Evolutionary conservation across 208 protist genomes (phyloP).

Genomic region (Acanthamoeba triangularis): DNA sequence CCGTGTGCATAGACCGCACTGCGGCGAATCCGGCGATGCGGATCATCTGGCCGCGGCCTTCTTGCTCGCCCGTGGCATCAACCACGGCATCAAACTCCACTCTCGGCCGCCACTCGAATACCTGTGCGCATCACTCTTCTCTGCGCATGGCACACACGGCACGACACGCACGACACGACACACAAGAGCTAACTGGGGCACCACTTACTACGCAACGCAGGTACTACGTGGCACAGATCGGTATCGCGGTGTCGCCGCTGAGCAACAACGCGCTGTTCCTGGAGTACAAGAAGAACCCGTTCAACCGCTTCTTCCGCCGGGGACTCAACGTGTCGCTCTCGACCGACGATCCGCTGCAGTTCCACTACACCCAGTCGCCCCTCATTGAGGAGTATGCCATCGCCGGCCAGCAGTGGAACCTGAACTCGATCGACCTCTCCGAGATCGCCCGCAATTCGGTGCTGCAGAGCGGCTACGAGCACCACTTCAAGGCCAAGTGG

Average conservation of each 20-base stretch:
- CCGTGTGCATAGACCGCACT: constrained; percentile 99
- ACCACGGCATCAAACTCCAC: constrained; percentile 97
- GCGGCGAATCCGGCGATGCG: constrained; percentile 95
- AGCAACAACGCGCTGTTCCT: constrained; percentile 99
- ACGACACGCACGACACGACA: too few relatives aligned
- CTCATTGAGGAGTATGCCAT: constrained; percentile 99
- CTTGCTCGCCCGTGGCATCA: constrained; percentile 97
- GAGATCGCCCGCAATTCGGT: constrained; percentile 99
- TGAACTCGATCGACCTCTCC: constrained; percentile 98
- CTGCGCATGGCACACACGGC: neutral
- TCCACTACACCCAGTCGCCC: constrained; percentile 99
- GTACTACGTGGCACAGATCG: constrained; percentile 98
- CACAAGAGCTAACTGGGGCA: too few relatives aligned
- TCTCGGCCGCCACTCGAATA: constrained; percentile 98
- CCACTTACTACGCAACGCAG: constrained; percentile 11
- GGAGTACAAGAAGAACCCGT: constrained; percentile 98
- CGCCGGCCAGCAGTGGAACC: constrained; percentile 96
- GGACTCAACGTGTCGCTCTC: constrained; percentile 98
- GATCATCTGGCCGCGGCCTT: constrained; percentile 97
- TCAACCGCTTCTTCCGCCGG: constrained; percentile 96
- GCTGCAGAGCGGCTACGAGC: constrained; percentile 96
- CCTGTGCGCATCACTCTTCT: constrained; percentile 90
- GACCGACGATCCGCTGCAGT: constrained; percentile 98
- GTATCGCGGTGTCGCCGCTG: constrained; percentile 99
- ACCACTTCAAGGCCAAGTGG: constrained; percentile 95